Conservation (phyloP, 345 rosid genomes). For the Brassica carinata region DNA sequence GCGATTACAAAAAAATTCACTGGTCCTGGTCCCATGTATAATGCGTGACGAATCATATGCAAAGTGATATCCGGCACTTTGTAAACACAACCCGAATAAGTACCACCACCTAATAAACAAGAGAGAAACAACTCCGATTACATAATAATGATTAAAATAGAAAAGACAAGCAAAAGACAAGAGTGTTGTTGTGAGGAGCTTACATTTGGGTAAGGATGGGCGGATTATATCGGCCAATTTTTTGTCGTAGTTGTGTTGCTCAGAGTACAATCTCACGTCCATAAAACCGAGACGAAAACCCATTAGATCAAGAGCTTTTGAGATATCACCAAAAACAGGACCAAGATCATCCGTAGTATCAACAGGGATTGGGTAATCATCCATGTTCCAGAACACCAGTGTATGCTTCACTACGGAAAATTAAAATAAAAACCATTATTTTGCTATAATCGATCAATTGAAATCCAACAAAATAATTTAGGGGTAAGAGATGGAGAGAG, state of each 20-base stretch:
- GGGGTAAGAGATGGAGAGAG: background rate
- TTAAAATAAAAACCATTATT: background rate
- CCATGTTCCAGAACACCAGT: background rate
- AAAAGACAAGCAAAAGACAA: too few relatives aligned
- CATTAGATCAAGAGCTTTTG: background rate
- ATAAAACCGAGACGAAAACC: background rate
- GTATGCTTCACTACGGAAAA: background rate
- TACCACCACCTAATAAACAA: too few relatives aligned
- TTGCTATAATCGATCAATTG: background rate
- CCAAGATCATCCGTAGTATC: background rate
- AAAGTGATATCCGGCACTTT: background rate
- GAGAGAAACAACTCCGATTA: too few relatives aligned
- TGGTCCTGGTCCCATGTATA: background rate
- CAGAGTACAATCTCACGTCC: background rate
- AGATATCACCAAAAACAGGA: background rate
- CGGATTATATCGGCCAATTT: too few relatives aligned
- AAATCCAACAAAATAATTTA: background rate
- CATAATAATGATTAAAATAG: too few relatives aligned
- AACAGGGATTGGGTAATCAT: background rate
- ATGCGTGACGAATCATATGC: background rate
- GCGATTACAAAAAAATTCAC: background rate
- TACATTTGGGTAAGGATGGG: too few relatives aligned
- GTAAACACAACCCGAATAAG: background rate
- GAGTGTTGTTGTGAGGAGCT: too few relatives aligned
- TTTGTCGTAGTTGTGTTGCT: background rate